A percentile compares a stretch with the other conserved stretches of the same genome.
These are phyloP conservation scores for Chlorella sp. DNA, from an alignment of 139 green algal species.

Conservation along the genomic window DNA sequence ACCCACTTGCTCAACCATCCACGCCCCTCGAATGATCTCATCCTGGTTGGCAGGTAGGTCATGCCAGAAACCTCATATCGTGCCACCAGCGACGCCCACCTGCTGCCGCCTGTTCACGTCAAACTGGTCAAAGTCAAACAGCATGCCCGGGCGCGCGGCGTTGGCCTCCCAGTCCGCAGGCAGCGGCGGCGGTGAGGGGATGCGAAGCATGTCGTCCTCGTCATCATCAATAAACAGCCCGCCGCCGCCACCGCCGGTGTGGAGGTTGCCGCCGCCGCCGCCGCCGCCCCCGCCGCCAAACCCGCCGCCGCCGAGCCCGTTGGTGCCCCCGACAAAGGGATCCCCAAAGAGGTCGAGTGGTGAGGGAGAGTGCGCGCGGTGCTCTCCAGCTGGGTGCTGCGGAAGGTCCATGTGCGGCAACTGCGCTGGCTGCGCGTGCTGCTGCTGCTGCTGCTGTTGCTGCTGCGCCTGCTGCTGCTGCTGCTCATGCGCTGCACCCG, in stretches of 20 bases:
- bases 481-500: neutral
- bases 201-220: constrained; percentile 25
- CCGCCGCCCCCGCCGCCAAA: neutral
- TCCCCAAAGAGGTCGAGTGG: constrained; percentile 23
- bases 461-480: neutral
- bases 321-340: neutral
- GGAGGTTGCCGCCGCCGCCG: neutral
- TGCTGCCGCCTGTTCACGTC: constrained; percentile 20
- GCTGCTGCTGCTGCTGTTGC: neutral
- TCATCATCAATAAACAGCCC: neutral
- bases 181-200: constrained; percentile 49
- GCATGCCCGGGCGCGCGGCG: constrained; percentile 4
- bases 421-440: neutral
- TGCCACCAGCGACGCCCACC: constrained; percentile 1
- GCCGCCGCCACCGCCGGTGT: neutral
- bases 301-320: neutral
- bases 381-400: neutral
- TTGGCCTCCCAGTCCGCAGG: constrained; percentile 42
- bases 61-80: too few relatives aligned
- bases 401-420: constrained; percentile 22
- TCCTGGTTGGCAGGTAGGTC: too few relatives aligned
- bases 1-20: too few relatives aligned
- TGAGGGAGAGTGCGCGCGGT: constrained; percentile 6
- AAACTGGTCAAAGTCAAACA: constrained; percentile 61
- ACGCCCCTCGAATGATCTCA: too few relatives aligned